phyloP scores from a whole-genome alignment of 306 rosid genomes.

The Quercus mongolica region DNA sequence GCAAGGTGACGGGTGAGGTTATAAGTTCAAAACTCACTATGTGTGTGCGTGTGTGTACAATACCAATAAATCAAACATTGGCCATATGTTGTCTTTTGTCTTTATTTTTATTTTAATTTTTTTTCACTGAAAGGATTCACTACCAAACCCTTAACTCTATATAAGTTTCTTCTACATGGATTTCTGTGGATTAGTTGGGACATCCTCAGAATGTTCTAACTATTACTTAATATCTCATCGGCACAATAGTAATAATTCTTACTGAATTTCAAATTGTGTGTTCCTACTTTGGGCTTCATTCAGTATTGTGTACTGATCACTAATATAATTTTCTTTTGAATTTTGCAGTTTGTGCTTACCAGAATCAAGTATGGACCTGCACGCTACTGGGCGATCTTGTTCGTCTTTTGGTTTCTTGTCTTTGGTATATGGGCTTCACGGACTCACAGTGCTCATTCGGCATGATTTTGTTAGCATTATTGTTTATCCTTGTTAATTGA shows the following conservation, averaged over 20 bases:
- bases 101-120: no score
- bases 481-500: neutral
- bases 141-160: neutral
- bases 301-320: neutral
- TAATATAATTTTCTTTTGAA: conserved; percentile 23
- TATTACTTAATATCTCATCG: neutral
- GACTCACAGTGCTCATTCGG: conserved; percentile 67
- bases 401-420: conserved; percentile 96
- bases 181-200: neutral
- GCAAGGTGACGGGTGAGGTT: no score
- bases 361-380: conserved; percentile 98
- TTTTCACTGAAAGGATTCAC: neutral
- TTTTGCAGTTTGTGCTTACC: conserved; percentile 88
- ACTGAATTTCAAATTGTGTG: neutral
- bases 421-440: conserved; percentile 99
- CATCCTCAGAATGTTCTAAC: neutral
- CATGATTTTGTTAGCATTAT: conserved; percentile 34
- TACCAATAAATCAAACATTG: neutral
- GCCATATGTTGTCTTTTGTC: neutral
- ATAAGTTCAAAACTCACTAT: no score
- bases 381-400: conserved; percentile 98
- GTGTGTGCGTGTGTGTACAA: no score
- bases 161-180: neutral
- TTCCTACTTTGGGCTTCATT: neutral
- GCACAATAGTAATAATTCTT: neutral